phyloP scores from a whole-genome alignment of 179 eudicot species.

The Amaranthus tricolor region DNA sequence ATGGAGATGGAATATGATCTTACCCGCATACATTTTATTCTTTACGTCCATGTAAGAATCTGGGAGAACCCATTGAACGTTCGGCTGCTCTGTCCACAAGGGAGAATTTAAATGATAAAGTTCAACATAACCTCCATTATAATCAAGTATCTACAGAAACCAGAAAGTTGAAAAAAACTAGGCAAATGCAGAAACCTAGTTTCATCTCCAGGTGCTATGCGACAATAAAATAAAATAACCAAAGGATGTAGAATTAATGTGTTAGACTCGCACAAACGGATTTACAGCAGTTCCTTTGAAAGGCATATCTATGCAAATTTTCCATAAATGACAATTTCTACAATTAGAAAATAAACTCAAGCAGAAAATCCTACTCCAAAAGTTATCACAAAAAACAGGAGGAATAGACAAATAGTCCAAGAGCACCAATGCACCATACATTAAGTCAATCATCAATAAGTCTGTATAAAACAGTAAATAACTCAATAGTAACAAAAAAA shows the following conservation, averaged over 20 bases:
- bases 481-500: too few relatives aligned
- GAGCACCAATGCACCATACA: too few relatives aligned
- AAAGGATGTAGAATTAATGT: neutral
- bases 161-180: slow-evolving; percentile 30
- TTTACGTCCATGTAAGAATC: slow-evolving; percentile 87
- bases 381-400: too few relatives aligned
- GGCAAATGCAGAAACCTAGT: neutral
- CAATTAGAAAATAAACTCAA: too few relatives aligned
- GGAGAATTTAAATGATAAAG: slow-evolving; percentile 20
- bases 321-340: too few relatives aligned
- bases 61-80: slow-evolving; percentile 90
- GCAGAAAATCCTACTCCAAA: too few relatives aligned
- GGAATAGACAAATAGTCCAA: too few relatives aligned
- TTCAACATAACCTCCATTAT: neutral
- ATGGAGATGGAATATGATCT: slow-evolving; percentile 23
- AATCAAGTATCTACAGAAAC: slow-evolving; percentile 35
- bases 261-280: too few relatives aligned
- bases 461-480: too few relatives aligned
- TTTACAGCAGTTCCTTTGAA: too few relatives aligned
- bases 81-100: slow-evolving; percentile 66
- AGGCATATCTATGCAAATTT: too few relatives aligned
- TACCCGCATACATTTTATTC: slow-evolving; percentile 95
- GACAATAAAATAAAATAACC: neutral
- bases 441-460: too few relatives aligned
- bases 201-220: neutral